Base-by-base conservation (phyloP, 2,329 filamentous ascomycete species). In the Hypoxylon sp. region DNA sequence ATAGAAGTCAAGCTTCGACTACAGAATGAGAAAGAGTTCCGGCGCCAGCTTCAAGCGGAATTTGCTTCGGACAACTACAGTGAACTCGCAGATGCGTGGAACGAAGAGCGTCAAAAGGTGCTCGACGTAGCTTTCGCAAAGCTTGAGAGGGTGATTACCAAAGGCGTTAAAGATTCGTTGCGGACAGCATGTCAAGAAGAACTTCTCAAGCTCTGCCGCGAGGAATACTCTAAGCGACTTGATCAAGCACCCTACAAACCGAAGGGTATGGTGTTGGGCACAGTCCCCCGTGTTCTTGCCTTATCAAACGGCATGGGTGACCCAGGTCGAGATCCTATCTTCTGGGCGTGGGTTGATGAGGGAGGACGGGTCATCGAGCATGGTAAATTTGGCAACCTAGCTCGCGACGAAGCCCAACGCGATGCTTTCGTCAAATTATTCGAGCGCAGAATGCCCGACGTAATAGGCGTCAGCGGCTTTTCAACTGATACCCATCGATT, bases 221-320 rank as follows among this genome's bases (percentile, higher is more conserved):
- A 97, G 70, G 91, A 93, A 65, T 98, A 95, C 77, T 91, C 90
- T 44, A 90, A 91, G 77, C 91, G 93, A 75, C 87, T 99, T 22
- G 95, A 99, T 73, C 95, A 99, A 78, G 94, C 95, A 7, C 95
- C 95, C 0, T 97, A 94, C 80, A 97, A 97, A 78, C 94, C 95
- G 4, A 94, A 94, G 78, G 94, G 93, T 8, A 93, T 97, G 87
- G 86, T 93, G 19, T 83, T 97, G 39, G 95, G 95, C 24, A 97
- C 94, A 0, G 86, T 90, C 6, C 94, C 95, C 47, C 90, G 94
- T 30, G 93, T 97, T 4, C 85, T 99, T 49, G 88, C 94, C 4
- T 79, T 99, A 20, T 94, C 94, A 3, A 96, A 94, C 71, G 95
- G 95, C 56, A 89, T 89, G 77, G 92, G 91, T 13, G 88, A 91